A percentile compares a stretch with the other conserved stretches of the same genome.
phyloP scores from a whole-genome alignment of 371 early-diverging fungal genomes.

The Choanephora cucurbitarum region DNA sequence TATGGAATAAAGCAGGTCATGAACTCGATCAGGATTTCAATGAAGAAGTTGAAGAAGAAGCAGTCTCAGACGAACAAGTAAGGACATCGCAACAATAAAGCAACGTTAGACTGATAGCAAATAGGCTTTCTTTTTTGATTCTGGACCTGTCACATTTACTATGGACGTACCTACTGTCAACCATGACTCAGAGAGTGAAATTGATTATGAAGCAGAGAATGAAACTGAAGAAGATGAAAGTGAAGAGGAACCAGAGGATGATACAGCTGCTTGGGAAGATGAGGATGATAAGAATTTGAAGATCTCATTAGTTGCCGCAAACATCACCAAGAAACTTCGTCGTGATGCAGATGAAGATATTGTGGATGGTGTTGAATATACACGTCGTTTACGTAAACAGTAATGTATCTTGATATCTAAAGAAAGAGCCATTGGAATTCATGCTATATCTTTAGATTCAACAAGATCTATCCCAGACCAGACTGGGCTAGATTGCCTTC shows the following conservation, averaged over 20 bases:
- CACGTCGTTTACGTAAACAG: constrained; percentile 80
- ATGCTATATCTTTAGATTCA: constrained; percentile 47
- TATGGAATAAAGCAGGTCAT: constrained; percentile 40
- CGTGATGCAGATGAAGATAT: constrained; percentile 70
- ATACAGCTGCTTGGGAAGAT: constrained; percentile 75
- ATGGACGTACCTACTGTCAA: constrained; percentile 22
- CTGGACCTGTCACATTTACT: constrained; percentile 37
- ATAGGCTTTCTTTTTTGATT: constrained; percentile 47
- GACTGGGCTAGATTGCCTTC: constrained; percentile 76
- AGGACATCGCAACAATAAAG: constrained; percentile 32
- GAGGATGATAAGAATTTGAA: constrained; percentile 67
- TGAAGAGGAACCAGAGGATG: constrained; percentile 11
- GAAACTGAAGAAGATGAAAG: constrained; percentile 28
- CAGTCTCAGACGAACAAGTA: constrained; percentile 10
- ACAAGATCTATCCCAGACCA: constrained; percentile 87
- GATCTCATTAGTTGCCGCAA: constrained; percentile 67
- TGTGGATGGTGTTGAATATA: constrained; percentile 79
- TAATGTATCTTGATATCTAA: constrained; percentile 33
- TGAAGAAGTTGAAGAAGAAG: constrained; percentile 17
- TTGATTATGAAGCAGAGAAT: constrained; percentile 34
- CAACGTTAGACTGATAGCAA: constrained; percentile 16
- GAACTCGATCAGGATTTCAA: constrained; percentile 23
- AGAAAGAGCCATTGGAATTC: too few relatives aligned
- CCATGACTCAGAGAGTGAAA: constrained; percentile 12
- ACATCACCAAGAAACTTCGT: constrained; percentile 79